Evolutionary conservation across 805 yeast species (phyloP), one percentile per base, ranked within the genome.

Genomic region (Cyberlindnera maclurae): DNA sequence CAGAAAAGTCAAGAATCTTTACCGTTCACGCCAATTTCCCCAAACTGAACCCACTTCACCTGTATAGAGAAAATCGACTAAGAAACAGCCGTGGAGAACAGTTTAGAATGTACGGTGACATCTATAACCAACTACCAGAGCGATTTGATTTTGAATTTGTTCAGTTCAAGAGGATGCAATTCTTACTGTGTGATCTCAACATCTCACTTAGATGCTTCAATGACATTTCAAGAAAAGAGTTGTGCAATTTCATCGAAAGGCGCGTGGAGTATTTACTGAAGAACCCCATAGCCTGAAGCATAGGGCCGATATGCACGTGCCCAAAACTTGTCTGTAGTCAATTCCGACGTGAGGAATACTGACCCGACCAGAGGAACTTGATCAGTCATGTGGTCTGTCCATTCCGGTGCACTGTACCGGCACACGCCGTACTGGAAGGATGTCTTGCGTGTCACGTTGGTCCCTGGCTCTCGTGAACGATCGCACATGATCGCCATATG

Each of bases 161-260:
- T 18, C 76, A 73, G 47, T 78, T 79, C 77, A 58, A 63, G 34
- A 69, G 71, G 41, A 75, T 77, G 81, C 59, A 68, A 37, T 63
- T 62, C 39, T 60, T 75, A 33, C 49, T 77, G 12, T 78, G 84
- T 54, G 76, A 73, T 30, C 43, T 67, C 42, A 63, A 70, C 24
- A 47, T 75, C 17, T 53, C 68, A 3, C 51, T 77, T 24, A 67
- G 65, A n/a, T 59, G 63, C 27, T 75, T 72, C 47, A 60, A 64
- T 30, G 57, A 63, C 5, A 64, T 73, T 12, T 58, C 62, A 39
- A 57, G 71, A 30, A 41, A 45, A 2, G 73, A 63, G 15, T 54
- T 77, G 24, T 77, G 83, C 53, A 45, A 45, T 12, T 81, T 75
- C 45, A 61, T 77, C 27, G 48, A 46, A 3, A 58, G 55, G 12